phyloP scores from a whole-genome alignment of 179 eudicot species.

The Beta lomatogona region DNA sequence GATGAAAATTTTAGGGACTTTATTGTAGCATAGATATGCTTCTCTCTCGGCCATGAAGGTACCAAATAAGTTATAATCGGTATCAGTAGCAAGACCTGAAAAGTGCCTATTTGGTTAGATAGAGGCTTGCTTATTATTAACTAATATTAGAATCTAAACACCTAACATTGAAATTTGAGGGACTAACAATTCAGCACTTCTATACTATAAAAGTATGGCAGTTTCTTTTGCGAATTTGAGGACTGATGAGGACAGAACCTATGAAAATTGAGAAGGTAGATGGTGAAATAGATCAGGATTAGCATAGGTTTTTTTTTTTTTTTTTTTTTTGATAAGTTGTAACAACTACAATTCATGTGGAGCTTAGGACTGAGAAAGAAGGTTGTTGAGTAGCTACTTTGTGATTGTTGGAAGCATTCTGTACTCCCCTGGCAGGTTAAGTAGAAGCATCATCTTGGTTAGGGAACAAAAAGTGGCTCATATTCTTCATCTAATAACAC shows the following conservation, averaged over 20 bases:
- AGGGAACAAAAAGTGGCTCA: neutral
- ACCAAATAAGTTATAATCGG: neutral
- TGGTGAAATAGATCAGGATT: neutral
- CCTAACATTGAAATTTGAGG: neutral
- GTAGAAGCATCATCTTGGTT: neutral
- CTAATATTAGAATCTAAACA: neutral
- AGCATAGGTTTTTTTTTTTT: neutral
- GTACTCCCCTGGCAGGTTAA: neutral
- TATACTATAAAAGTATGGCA: neutral
- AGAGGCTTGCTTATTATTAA: neutral
- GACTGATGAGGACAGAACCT: neutral
- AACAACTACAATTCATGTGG: neutral
- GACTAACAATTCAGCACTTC: neutral
- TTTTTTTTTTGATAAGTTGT: neutral
- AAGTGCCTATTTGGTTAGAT: too few species aligned
- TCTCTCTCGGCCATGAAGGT: neutral
- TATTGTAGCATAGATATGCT: neutral
- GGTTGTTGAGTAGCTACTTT: neutral
- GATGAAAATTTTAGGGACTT: neutral
- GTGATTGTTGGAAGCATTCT: neutral
- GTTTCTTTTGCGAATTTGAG: neutral
- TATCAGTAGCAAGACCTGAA: neutral
- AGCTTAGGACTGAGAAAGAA: neutral
- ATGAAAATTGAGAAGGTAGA: neutral
- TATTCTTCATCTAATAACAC: neutral